Evolutionary conservation across 2,329 filamentous ascomycete species (phyloP), one percentile per base, ranked within the genome.

Genomic region (Whalleya microplaca): DNA sequence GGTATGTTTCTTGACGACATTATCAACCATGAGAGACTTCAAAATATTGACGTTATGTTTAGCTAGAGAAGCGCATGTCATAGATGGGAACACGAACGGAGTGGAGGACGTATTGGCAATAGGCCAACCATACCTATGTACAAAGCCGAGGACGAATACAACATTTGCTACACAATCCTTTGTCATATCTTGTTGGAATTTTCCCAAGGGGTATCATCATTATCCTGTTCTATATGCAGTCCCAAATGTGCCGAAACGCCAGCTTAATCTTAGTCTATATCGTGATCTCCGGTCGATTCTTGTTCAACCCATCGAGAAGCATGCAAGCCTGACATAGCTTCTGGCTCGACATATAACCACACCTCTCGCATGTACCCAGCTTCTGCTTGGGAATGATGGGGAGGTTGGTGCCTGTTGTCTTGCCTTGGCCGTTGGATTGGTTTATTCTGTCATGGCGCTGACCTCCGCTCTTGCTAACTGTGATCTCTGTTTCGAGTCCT

Each of bases 301-400:
- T 97, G 71, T 99, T 99, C 46, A 99, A 74, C 0, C 90, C 91
- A 66, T 98, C 93, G 2, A 99, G 82, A 44, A 99, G 78, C 59
- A 87, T 89, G 72, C 95, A 99, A 0, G 95, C 95, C 75, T 99
- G 96, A 75, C 95, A 99, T 41, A 97, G 85, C 27, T 85, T 84
- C 73, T 99, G 95, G 66, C 93, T 97, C 2, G 95, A 96, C 74
- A 99, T 90, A 72, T 98, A 99, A 14, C 95, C 95, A 66, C 95
- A 99, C 50, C 85, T 88, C 68, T 88, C 85, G 70, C 95, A 99
- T 62, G 87, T 88, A 1, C 94, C 91, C 64, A 97, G 83, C 14
- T 87, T 87, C 72, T 94, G 91, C 67, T 85, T 82, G n/a, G 81
- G 75, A 10, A 67, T 71, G 64, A 66, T 70, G 62, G 64, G 65